Evolutionary conservation across 2,329 filamentous ascomycete genomes (phyloP).

Genomic region (Penicillium glabrum): DNA sequence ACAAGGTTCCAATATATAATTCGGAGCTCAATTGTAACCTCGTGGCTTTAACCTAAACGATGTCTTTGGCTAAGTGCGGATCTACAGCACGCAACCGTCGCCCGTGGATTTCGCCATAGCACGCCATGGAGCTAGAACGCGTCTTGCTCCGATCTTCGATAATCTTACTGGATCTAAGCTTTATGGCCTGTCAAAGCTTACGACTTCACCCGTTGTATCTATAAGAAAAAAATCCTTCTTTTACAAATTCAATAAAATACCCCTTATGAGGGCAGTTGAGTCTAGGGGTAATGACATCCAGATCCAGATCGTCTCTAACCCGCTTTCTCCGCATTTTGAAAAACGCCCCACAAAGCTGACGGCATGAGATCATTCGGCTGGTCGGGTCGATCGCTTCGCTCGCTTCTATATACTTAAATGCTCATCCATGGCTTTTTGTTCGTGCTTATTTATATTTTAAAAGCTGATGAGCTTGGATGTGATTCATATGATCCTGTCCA

Average conservation of each 20-base stretch:
- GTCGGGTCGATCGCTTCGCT: constrained; percentile 11
- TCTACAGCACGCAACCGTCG: constrained; percentile 20
- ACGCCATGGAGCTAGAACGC: constrained; percentile 16
- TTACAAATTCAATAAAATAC: not conserved
- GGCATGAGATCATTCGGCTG: constrained; percentile 4
- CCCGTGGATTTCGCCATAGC: constrained; percentile 22
- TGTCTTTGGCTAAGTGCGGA: not conserved
- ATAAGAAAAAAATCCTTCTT: not conserved
- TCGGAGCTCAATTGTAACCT: not conserved
- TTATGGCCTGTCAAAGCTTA: not conserved
- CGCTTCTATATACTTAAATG: constrained; percentile 15
- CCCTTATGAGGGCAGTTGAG: not conserved
- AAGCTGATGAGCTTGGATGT: not conserved
- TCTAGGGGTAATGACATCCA: not conserved
- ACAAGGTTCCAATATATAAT: not conserved
- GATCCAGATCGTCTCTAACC: not conserved
- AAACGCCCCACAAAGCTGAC: not conserved
- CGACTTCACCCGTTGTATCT: not conserved
- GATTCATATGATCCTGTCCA: too few species aligned
- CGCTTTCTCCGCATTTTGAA: not conserved
- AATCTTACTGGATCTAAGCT: not conserved
- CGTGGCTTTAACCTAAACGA: constrained; percentile 4
- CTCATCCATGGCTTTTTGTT: not conserved
- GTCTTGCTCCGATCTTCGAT: not conserved
- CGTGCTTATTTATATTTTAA: not conserved